phyloP scores from a whole-genome alignment of 352 stramenopile species.

The Pythium aphanidermatum region DNA sequence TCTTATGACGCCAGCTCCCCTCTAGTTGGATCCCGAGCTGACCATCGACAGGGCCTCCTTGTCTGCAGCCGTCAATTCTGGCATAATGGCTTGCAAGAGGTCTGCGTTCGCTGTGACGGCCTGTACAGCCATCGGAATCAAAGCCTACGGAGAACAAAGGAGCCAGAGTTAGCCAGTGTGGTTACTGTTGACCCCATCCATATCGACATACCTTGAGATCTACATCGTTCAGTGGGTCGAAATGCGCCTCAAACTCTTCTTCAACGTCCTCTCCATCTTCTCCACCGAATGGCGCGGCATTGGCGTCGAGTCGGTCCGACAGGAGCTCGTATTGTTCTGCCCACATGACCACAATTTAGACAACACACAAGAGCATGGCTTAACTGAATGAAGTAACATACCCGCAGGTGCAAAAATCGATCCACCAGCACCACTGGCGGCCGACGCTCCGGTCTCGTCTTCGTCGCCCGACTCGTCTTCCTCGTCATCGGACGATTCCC shows the following conservation, averaged over 20 bases:
- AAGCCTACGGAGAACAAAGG: constrained; percentile 24
- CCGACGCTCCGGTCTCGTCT: constrained; percentile 23
- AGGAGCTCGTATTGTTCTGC: constrained; percentile 64
- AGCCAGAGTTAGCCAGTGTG: too few species aligned
- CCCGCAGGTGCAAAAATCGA: constrained; percentile 71
- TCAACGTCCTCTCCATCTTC: constrained; percentile 48
- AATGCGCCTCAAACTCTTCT: constrained; percentile 76
- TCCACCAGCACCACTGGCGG: constrained; percentile 8
- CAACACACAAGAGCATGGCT: neutral
- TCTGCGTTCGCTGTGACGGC: constrained; percentile 38
- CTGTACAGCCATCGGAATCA: constrained; percentile 57
- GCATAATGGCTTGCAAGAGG: constrained; percentile 55
- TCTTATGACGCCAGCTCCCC: too few species aligned
- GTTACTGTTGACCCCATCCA: too few species aligned
- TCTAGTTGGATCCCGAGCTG: constrained; percentile 13
- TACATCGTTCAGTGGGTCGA: constrained; percentile 73
- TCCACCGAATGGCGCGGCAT: constrained; percentile 18
- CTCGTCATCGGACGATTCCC: constrained; percentile 65
- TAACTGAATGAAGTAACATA: constrained; percentile 18
- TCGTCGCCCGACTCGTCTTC: constrained; percentile 70
- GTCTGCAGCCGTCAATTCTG: constrained; percentile 59
- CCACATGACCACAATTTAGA: neutral
- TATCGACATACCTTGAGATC: constrained; percentile 53
- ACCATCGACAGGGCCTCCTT: constrained; percentile 56
- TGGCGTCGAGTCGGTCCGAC: constrained; percentile 51